Base-by-base conservation (phyloP, 2,329 filamentous ascomycete genomes). In the Arthroderma sp. region DNA sequence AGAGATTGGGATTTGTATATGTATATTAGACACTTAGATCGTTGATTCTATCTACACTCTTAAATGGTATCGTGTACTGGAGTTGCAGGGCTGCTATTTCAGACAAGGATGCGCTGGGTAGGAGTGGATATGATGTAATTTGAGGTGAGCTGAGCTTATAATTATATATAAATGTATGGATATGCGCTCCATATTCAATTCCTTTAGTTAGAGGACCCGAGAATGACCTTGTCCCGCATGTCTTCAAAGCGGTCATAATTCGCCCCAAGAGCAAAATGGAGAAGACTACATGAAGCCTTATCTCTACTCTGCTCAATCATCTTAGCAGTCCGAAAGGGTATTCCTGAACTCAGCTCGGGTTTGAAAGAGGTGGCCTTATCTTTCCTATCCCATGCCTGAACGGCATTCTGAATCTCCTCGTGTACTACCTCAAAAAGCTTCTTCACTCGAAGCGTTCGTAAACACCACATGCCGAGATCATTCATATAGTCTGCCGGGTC, bases 401-500 rank as follows among this genome's bases (percentile, higher is more conserved):
- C 50, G 3, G 51, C 48, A 3, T 31, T 36, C 32, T 48, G 47
- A 28, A 68, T 49, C 31, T 50, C 47, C 22, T 53, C 44, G 49
- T 61, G 43, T 22, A 60, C 56, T 34, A 45, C 39, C 4, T 53
- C 50, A 38, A 75, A 66, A 0, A 66, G 71, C 8, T 45, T 48
- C 47, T 71, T 65, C 10, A 79, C 53, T 46, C 77, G 69, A 47
- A 66, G 66, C 48, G 74, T 72, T 9, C 64, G 64, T 44, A 65
- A 60, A 38, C 61, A 66, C 43, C 67, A 67, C 37, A 61, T 59
- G 31, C 77, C 77, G 1, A 80, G 63, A 53, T 81, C 73, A 54
- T 77, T 78, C 53, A 65, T 64, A 15, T 67, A 65, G 53, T 78
- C 68, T 5, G 73, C 72, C 0, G 77, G 77, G 52, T 81, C 76